Conservation (phyloP, 108 stramenopile genomes). For the Skeletonema potamos region DNA sequence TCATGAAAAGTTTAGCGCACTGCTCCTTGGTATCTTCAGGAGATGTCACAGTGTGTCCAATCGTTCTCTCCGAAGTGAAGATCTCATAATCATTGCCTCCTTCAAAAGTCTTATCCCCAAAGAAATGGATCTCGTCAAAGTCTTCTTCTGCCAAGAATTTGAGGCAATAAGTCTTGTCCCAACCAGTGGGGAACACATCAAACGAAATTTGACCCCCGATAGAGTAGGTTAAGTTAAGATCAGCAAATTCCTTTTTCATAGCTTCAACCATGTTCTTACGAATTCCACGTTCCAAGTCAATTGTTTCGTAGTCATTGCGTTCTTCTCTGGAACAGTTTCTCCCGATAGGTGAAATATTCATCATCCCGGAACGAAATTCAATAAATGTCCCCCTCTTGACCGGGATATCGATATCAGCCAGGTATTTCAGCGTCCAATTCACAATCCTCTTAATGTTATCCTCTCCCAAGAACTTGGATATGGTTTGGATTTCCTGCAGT, state of each 20-base stretch:
- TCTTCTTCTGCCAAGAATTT: constrained; percentile 72
- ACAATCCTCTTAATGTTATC: constrained; percentile 96
- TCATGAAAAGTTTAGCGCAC: constrained; percentile 89
- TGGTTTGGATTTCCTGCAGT: constrained; percentile 83
- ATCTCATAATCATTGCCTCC: constrained; percentile 99
- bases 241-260: constrained; percentile 92
- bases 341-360: constrained; percentile 98
- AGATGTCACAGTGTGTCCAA: constrained; percentile 95
- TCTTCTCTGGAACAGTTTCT: constrained; percentile 97
- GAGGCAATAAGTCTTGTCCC: constrained; percentile 99
- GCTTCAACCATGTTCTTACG: constrained; percentile 92
- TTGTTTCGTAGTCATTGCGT: constrained; percentile 97
- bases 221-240: constrained; percentile 90
- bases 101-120: constrained; percentile 99
- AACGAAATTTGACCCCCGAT: constrained; percentile 99
- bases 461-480: constrained; percentile 92
- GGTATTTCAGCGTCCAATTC: constrained; percentile 94
- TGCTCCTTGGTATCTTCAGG: constrained; percentile 96
- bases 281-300: constrained; percentile 82
- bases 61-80: constrained; percentile 89
- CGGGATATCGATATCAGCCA: constrained; percentile 90
- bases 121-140: constrained; percentile 99
- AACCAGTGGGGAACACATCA: constrained; percentile 96
- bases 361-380: constrained; percentile 98
- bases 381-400: constrained; percentile 99